These are phyloP conservation scores for Monilinia vaccinii-corymbosi DNA, from an alignment of 2,329 filamentous ascomycete species.

Conservation along the genomic window DNA sequence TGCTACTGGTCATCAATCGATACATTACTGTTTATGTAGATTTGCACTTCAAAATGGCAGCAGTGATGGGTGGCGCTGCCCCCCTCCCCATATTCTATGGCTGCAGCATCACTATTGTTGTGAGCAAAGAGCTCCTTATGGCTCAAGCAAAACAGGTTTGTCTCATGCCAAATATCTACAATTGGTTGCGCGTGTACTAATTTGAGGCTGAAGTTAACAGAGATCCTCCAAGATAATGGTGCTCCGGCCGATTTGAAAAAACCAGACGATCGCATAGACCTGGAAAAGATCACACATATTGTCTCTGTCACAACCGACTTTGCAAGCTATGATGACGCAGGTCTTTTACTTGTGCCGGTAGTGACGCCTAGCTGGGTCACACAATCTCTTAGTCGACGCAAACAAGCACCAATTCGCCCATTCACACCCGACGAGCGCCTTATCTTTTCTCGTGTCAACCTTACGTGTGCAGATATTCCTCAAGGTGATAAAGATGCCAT, in stretches of 20 bases:
- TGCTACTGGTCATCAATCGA: background rate
- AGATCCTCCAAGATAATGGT: constrained; percentile 26
- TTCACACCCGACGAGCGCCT: constrained; percentile 86
- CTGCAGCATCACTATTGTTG: constrained; percentile 24
- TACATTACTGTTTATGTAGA: background rate
- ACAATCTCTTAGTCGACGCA: constrained; percentile 58
- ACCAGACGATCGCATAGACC: constrained; percentile 30
- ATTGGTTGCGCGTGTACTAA: background rate
- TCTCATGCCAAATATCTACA: background rate
- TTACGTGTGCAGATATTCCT: constrained; percentile 79
- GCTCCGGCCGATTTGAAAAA: constrained; percentile 33
- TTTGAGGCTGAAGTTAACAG: constrained; percentile 14
- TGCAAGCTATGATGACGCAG: constrained; percentile 67
- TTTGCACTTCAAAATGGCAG: constrained; percentile 12
- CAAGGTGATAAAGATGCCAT: constrained; percentile 85
- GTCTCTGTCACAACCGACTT: constrained; percentile 81
- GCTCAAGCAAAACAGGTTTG: constrained; percentile 10
- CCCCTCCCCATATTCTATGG: constrained; percentile 20
- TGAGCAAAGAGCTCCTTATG: constrained; percentile 19
- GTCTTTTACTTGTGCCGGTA: constrained; percentile 72
- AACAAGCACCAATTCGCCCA: constrained; percentile 67
- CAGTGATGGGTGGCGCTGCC: background rate
- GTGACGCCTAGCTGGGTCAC: constrained; percentile 76
- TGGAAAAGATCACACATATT: constrained; percentile 51
- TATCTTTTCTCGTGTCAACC: constrained; percentile 77